Percentiles rank a stretch among this genome's conserved stretches.
These are phyloP conservation scores for Bromus sterilis DNA, from an alignment of 176 grass and related monocot genomes.

Conservation along the genomic window DNA sequence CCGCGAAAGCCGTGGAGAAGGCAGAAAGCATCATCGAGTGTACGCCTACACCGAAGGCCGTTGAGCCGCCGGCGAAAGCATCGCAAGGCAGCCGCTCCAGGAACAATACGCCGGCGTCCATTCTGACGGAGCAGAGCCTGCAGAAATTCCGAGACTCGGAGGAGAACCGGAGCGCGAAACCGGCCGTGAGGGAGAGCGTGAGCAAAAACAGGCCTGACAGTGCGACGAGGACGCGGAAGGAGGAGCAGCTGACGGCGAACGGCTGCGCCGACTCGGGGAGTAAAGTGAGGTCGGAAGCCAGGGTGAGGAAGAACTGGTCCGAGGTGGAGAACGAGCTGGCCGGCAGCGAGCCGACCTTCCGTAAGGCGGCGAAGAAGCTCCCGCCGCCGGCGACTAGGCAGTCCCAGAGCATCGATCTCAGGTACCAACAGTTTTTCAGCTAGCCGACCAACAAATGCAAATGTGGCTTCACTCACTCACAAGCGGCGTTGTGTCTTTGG, in stretches of 20 bases:
- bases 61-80: conserved; percentile 30
- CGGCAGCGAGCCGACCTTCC: conserved; percentile 15
- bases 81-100: neutral
- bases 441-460: neutral
- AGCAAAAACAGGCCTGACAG: conserved; percentile 31
- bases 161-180: conserved; percentile 42
- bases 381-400: conserved; percentile 13
- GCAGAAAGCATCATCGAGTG: conserved; percentile 26
- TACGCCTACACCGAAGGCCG: conserved; percentile 23
- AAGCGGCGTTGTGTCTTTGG: neutral
- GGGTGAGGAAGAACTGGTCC: conserved; percentile 9
- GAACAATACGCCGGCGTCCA: conserved; percentile 16
- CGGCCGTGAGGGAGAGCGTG: conserved; percentile 20
- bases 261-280: neutral
- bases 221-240: conserved; percentile 15
- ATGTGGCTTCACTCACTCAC: neutral
- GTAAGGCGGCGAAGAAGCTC: conserved; percentile 32
- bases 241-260: neutral
- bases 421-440: neutral
- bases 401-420: conserved; percentile 41
- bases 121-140: conserved; percentile 42
- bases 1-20: conserved; percentile 31
- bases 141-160: conserved; percentile 43
- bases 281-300: conserved; percentile 16
- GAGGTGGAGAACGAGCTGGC: conserved; percentile 52